These are phyloP conservation scores for Alternaria atra DNA, from an alignment of 2,329 filamentous ascomycete species.

Conservation along the genomic window DNA sequence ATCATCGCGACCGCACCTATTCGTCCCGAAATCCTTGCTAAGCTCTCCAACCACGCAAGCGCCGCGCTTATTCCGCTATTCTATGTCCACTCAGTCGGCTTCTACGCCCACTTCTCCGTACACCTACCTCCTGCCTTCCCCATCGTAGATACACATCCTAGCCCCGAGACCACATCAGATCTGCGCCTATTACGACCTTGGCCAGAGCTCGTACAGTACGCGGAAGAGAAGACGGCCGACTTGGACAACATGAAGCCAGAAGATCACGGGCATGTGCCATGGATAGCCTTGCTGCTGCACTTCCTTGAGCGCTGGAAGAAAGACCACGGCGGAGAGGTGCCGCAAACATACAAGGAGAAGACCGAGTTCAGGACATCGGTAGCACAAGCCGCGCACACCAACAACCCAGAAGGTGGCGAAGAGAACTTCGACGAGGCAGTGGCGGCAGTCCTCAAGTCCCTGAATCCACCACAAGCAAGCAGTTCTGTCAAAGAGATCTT, in stretches of 20 bases:
- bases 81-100: conserved; percentile 87
- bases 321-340: conserved; percentile 71
- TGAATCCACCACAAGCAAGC: conserved; percentile 74
- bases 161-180: conserved; percentile 83
- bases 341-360: conserved; percentile 84
- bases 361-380: conserved; percentile 79
- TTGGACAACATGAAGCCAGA: conserved; percentile 77
- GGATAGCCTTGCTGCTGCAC: conserved; percentile 81
- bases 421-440: conserved; percentile 97
- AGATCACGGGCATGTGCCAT: conserved; percentile 91
- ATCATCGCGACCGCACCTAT: conserved; percentile 70
- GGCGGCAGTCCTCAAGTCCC: conserved; percentile 85
- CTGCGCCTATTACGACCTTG: conserved; percentile 85
- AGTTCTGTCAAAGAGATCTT: conserved; percentile 80
- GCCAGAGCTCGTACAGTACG: conserved; percentile 78
- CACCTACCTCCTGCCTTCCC: conserved; percentile 81
- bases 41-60: conserved; percentile 61
- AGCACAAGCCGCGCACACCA: conserved; percentile 70
- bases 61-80: conserved; percentile 76
- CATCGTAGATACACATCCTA: conserved; percentile 94
- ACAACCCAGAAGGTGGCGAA: conserved; percentile 85
- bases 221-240: conserved; percentile 70
- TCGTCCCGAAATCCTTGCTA: conserved; percentile 59
- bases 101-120: conserved; percentile 89
- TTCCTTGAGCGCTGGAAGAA: conserved; percentile 84